Base-by-base conservation (phyloP, 1,284 basidiomycete genomes). In the Cystobasidium sp. region DNA sequence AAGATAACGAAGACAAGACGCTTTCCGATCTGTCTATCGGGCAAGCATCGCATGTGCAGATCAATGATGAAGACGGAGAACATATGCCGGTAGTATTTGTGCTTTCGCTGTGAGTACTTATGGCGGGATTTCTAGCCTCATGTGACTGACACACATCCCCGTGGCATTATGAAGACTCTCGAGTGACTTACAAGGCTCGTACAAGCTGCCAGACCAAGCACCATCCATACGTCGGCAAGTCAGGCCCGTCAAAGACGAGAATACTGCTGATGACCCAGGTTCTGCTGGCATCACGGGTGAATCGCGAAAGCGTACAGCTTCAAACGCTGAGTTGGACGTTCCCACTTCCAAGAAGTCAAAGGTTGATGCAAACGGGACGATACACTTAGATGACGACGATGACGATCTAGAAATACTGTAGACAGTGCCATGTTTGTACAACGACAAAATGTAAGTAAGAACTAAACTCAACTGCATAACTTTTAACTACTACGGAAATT, bases 11-110 rank as follows among this genome's bases (percentile, higher is more conserved):
- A 71, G 88, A 87, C 1, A 85, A 89, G 77, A 91, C 89, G 41
- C 81, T 96, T 76, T 88, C 87, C 75, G 90, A 90, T 77, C 80
- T 96, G 66, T 88, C 86, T 62, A 88, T 92, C 24, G 86, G 86
- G 0, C 82, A 86, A 55, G 92, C 92, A 14, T 93, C 90, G 82
- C 93, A 95, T 82, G 80, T 99, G 78, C 89, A 89, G 0, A 89
- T 98, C 37, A 89, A 89, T 0, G 93, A 96, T 80, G 93, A 95
- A 79, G 93, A 96, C 55, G 90, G 73, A 16, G 53, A 39, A n/a
- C 61, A 67, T 31, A 68, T 65, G 53, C 61, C 66, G 16, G 65
- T 75, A 9, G 47, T 75, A 31, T 71, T 76, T 51, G 46, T 76
- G 3, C 14, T 75, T 6, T 67, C 71, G 12, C 56, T 49, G 75